Conservation (phyloP, 257 asterid genomes). For the Lavandula angustifolia region DNA sequence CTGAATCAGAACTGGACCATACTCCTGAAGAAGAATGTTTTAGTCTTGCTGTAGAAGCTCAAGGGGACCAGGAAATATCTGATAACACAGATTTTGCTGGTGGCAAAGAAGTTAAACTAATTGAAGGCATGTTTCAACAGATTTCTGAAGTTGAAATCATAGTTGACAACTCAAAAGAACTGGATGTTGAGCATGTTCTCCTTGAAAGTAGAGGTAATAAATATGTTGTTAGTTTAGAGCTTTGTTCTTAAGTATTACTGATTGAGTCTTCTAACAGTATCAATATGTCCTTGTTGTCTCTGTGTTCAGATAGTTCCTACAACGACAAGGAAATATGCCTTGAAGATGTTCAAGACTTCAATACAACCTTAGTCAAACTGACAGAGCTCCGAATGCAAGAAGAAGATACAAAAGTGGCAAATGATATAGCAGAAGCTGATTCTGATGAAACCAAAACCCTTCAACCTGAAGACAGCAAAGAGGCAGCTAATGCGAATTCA, state of each 20-base stretch:
- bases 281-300: too few relatives aligned
- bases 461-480: neutral
- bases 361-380: too few relatives aligned
- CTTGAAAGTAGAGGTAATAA: slow-evolving; percentile 25
- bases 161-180: slow-evolving; percentile 23
- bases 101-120: slow-evolving; percentile 25
- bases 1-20: too few relatives aligned
- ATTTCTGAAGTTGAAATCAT: slow-evolving; percentile 7
- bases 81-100: slow-evolving; percentile 21
- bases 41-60: slow-evolving; percentile 5
- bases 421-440: neutral
- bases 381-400: too few relatives aligned
- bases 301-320: slow-evolving; percentile 18
- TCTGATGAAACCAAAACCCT: neutral
- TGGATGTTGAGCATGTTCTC: neutral
- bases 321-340: too few relatives aligned
- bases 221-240: neutral
- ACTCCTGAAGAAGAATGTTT: neutral
- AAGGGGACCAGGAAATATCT: slow-evolving; percentile 7
- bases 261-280: neutral
- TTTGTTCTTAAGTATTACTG: neutral
- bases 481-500: neutral
- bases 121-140: slow-evolving; percentile 29
- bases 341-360: too few relatives aligned
- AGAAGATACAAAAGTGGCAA: slow-evolving; percentile 1